phyloP scores from a whole-genome alignment of 805 yeast species.

The Saccharomycopsis vini region DNA sequence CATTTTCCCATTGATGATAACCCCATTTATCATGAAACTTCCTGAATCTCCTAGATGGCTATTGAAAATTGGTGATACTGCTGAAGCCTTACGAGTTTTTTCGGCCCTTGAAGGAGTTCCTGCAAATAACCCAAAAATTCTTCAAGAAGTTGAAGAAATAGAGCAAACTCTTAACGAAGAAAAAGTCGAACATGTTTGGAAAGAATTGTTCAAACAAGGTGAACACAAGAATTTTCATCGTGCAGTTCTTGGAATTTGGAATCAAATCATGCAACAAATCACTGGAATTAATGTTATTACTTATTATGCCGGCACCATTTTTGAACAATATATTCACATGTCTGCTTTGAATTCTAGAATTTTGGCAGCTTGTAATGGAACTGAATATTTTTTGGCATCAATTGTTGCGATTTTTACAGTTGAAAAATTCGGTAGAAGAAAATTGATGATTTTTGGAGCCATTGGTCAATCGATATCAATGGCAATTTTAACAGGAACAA shows the following conservation, averaged over 20 bases:
- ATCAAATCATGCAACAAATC: slow-evolving; percentile 63
- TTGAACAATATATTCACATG: slow-evolving; percentile 42
- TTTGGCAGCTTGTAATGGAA: slow-evolving; percentile 57
- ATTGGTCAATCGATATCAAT: slow-evolving; percentile 40
- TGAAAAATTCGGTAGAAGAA: slow-evolving; percentile 63
- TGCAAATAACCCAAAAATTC: background rate
- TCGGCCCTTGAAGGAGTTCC: slow-evolving; percentile 14
- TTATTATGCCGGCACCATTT: slow-evolving; percentile 52
- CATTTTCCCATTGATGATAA: slow-evolving; percentile 38
- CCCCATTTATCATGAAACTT: slow-evolving; percentile 21
- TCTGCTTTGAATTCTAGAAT: slow-evolving; percentile 46
- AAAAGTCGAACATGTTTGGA: slow-evolving; percentile 21
- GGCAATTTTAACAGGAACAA: slow-evolving; percentile 27
- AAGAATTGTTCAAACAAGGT: slow-evolving; percentile 36
- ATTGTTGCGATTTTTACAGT: slow-evolving; percentile 48
- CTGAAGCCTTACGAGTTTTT: slow-evolving; percentile 14
- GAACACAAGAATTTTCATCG: slow-evolving; percentile 55
- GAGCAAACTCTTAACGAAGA: background rate
- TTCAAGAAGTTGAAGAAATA: slow-evolving; percentile 11
- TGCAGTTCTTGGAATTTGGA: slow-evolving; percentile 51
- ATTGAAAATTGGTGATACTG: slow-evolving; percentile 25
- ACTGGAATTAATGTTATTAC: slow-evolving; percentile 64
- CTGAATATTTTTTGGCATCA: slow-evolving; percentile 47
- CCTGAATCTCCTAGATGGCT: slow-evolving; percentile 56
- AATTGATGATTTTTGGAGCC: slow-evolving; percentile 43